Conservation (phyloP, 768 basidiomycete genomes). For the Lentinula lateritia region DNA sequence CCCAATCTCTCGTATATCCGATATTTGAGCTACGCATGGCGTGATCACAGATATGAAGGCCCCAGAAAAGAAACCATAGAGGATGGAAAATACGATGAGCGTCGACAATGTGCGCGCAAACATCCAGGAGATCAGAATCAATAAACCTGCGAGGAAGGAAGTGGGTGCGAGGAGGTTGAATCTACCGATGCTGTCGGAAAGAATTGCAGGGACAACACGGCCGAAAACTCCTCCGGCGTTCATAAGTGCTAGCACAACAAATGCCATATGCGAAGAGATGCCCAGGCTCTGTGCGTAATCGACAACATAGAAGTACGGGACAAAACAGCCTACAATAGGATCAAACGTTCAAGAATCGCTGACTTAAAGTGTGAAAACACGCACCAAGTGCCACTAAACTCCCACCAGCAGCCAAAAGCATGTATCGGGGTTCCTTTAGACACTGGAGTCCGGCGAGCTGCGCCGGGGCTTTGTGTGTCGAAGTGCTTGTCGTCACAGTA, state of each 20-base stretch:
- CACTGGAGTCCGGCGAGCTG: neutral
- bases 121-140: slow-evolving; percentile 54
- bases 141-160: slow-evolving; percentile 58
- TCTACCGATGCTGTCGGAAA: slow-evolving; percentile 61
- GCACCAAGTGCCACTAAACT: slow-evolving; percentile 57
- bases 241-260: slow-evolving; percentile 59
- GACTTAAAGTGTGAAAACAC: slow-evolving; percentile 12
- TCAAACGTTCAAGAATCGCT: neutral
- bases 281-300: slow-evolving; percentile 43
- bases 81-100: slow-evolving; percentile 37
- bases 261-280: slow-evolving; percentile 33
- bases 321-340: slow-evolving; percentile 50
- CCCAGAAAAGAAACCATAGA: slow-evolving; percentile 62
- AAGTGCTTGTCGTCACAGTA: slow-evolving; percentile 29
- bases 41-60: slow-evolving; percentile 65
- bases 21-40: slow-evolving; percentile 65
- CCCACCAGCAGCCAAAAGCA: slow-evolving; percentile 48
- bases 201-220: slow-evolving; percentile 55
- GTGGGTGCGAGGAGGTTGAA: slow-evolving; percentile 64
- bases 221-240: slow-evolving; percentile 66
- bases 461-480: slow-evolving; percentile 10
- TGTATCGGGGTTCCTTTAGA: slow-evolving; percentile 40
- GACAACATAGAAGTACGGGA: slow-evolving; percentile 67
- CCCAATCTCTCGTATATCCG: slow-evolving; percentile 53
- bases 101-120: slow-evolving; percentile 32